Evolutionary conservation across 129 eudicot species (phyloP).

Genomic region (Flaveria trinervia): DNA sequence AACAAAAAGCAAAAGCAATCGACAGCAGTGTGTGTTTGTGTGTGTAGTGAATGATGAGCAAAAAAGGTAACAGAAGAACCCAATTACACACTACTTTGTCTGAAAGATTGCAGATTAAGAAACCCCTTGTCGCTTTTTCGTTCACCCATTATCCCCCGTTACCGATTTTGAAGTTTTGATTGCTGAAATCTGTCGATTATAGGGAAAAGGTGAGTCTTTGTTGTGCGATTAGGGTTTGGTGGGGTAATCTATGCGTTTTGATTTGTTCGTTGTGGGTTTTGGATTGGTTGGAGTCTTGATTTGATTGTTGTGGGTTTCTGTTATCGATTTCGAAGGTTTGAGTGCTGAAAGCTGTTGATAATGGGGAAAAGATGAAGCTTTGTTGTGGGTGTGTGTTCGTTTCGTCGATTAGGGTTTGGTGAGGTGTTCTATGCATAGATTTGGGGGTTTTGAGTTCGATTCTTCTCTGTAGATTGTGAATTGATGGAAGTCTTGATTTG

Average conservation of each 20-base stretch:
- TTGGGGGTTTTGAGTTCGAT: constrained; percentile 8
- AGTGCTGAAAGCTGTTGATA: too few species aligned
- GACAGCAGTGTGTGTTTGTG: background rate
- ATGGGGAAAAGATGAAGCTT: too few species aligned
- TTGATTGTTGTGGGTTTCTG: background rate
- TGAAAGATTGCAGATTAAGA: constrained; percentile 22
- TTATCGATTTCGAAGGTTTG: constrained; percentile 15
- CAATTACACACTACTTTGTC: too few species aligned
- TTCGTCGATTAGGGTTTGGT: constrained; percentile 22
- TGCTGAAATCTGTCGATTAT: too few species aligned
- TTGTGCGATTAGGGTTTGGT: constrained; percentile 20
- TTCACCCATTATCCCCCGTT: constrained; percentile 5
- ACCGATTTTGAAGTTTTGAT: constrained; percentile 3
- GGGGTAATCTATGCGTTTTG: background rate
- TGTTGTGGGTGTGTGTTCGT: too few species aligned
- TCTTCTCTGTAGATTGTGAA: background rate
- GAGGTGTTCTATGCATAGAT: constrained; percentile 11
- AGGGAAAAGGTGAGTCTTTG: too few species aligned
- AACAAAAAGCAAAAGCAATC: constrained; percentile 41
- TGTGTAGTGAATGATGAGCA: constrained; percentile 26
- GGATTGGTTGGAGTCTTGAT: too few species aligned
- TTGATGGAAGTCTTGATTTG: background rate
- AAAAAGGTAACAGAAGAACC: constrained; percentile 31
- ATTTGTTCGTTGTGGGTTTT: background rate
- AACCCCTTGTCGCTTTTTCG: constrained; percentile 19